phyloP scores from a whole-genome alignment of 768 basidiomycete species.

The Lactarius hengduanensis region DNA sequence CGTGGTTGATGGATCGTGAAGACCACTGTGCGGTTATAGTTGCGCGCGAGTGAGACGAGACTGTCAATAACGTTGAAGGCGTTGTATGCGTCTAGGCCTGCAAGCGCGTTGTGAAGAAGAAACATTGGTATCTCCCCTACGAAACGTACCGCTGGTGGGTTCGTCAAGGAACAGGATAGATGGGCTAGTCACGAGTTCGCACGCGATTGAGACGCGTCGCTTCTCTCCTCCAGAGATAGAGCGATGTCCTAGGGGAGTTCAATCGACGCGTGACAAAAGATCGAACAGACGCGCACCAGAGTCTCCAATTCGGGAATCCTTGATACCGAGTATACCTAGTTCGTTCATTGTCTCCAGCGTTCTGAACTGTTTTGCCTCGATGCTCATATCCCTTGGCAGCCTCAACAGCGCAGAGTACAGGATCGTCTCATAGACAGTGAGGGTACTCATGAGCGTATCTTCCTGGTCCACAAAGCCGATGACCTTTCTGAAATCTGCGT shows the following conservation, averaged over 20 bases:
- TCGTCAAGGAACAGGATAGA: conserved; percentile 97
- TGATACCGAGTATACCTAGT: conserved; percentile 88
- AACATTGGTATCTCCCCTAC: neutral
- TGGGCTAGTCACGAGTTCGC: conserved; percentile 95
- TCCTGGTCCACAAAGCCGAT: conserved; percentile 98
- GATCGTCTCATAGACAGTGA: conserved; percentile 98
- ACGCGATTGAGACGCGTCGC: conserved; percentile 93
- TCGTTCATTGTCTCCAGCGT: conserved; percentile 97
- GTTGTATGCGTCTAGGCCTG: conserved; percentile 92
- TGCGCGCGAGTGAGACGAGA: conserved; percentile 77
- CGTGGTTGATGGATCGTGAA: conserved; percentile 99
- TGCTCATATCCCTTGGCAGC: conserved; percentile 91
- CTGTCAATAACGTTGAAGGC: conserved; percentile 93
- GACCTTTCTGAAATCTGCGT: conserved; percentile 77
- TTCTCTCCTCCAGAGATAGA: conserved; percentile 99
- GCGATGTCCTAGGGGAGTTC: conserved; percentile 55
- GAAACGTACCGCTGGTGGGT: conserved; percentile 83
- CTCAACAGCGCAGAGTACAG: conserved; percentile 89
- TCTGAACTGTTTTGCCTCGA: conserved; percentile 91
- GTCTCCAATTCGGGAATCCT: conserved; percentile 86
- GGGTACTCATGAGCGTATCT: conserved; percentile 93
- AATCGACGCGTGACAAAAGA: neutral
- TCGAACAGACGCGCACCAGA: conserved; percentile 51
- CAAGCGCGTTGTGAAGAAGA: conserved; percentile 3
- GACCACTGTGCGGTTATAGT: conserved; percentile 92